These are phyloP conservation scores for Stygiomarasmius scandens DNA, from an alignment of 1,284 basidiomycete genomes.

Conservation along the genomic window DNA sequence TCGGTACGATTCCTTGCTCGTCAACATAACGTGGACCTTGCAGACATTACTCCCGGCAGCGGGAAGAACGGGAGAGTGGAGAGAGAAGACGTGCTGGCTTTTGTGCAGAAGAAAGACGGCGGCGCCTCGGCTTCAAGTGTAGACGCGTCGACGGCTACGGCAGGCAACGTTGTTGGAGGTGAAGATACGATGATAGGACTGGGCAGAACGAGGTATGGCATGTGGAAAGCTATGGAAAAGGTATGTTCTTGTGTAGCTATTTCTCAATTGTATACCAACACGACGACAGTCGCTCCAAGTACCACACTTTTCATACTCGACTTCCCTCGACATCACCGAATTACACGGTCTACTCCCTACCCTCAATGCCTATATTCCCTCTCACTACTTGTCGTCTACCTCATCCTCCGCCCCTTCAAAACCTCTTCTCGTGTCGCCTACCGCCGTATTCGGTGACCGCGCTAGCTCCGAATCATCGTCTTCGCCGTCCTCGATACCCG, in stretches of 20 bases:
- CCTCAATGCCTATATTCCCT: slow-evolving; percentile 74
- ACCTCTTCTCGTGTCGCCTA: slow-evolving; percentile 39
- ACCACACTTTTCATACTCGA: slow-evolving; percentile 82
- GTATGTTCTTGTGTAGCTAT: slow-evolving; percentile 33
- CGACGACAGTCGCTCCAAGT: slow-evolving; percentile 72
- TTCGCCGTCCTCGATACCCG: slow-evolving; percentile 31
- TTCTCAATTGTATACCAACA: slow-evolving; percentile 9
- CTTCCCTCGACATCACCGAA: slow-evolving; percentile 82
- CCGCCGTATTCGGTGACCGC: slow-evolving; percentile 34
- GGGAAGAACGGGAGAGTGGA: slow-evolving; percentile 79
- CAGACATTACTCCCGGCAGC: slow-evolving; percentile 64
- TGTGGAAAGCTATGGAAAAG: slow-evolving; percentile 89
- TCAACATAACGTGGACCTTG: slow-evolving; percentile 65
- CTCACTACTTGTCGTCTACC: slow-evolving; percentile 36
- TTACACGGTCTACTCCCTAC: slow-evolving; percentile 71
- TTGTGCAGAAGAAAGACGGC: slow-evolving; percentile 34
- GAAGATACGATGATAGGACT: slow-evolving; percentile 68
- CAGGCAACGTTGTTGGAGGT: slow-evolving; percentile 17
- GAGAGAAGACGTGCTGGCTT: slow-evolving; percentile 73
- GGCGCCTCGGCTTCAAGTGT: slow-evolving; percentile 13
- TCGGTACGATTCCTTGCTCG: slow-evolving; percentile 80
- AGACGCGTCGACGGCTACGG: neutral
- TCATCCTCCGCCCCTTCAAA: slow-evolving; percentile 40
- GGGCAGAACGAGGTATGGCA: slow-evolving; percentile 77
- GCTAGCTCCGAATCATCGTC: neutral